Base-by-base conservation (phyloP, 768 basidiomycete species). In the Boletus rex-veris region DNA sequence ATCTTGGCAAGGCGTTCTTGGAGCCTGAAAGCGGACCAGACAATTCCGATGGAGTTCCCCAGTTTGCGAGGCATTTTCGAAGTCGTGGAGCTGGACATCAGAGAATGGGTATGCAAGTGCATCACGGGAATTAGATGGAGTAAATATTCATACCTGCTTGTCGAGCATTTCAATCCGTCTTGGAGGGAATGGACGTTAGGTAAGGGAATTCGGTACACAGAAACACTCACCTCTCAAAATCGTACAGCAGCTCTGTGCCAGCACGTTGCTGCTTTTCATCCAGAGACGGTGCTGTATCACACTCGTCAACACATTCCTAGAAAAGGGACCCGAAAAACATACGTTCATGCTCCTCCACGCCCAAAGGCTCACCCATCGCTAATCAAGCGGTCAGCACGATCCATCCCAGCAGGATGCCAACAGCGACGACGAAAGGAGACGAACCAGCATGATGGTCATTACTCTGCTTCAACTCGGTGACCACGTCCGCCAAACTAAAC, bases 21-120 rank as follows among this genome's bases (percentile, higher is more conserved):
- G 28, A 81, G 69, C 48, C 72, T 70, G 51, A 73, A 79, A 0
- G 80, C 73, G 8, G 81, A 82, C 16, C 74, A 81, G 11, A 81
- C 67, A 28, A 82, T 78, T 1, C 80, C 80, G 40, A 81, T 78
- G 0, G 80, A 81, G 35, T 77, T 78, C 9, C 81, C 81, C 0
- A 81, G 67, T 56, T 80, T 79, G 10, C 9, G 78, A 78, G 3
- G 80, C 75, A 19, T 80, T 80, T 42, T 77, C 75, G 48, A 82
- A 82, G 61, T 79, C 79, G 8, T 77, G 72, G n/a, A 81, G 74
- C 76, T 80, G 38, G 8, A n/a, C 10, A 5, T 18, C 6, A 11
- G 16, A 28, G 7, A 12, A 26, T 56, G 41, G 49, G 41, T 5
- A 38, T 15, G n/a, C 15, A 16, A 16, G n/a, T 15, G n/a, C 26